Evolutionary conservation across 768 basidiomycete genomes (phyloP).

Genomic region (Mycena rosella): DNA sequence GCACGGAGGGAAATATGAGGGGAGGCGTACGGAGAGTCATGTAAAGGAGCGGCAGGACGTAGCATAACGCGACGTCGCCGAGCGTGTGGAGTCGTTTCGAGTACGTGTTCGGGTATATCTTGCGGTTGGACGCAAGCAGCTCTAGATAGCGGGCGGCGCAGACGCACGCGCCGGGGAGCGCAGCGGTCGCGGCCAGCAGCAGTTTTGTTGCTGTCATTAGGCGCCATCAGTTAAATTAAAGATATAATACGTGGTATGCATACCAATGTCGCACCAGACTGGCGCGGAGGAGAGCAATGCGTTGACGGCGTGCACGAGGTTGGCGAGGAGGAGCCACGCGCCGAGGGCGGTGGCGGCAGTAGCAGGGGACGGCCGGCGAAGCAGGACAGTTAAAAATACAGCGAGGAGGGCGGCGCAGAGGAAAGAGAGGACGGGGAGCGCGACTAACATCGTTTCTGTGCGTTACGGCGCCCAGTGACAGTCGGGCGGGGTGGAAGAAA

Average conservation of each 20-base stretch:
- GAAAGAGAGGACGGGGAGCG: constrained; percentile 23
- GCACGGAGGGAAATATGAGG: background rate
- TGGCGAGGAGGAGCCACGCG: constrained; percentile 21
- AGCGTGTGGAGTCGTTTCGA: constrained; percentile 30
- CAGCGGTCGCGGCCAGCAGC: constrained; percentile 6
- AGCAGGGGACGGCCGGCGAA: constrained; percentile 13
- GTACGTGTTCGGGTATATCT: constrained; percentile 32
- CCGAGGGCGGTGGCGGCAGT: constrained; percentile 8
- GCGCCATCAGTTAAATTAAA: no score
- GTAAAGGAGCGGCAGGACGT: constrained; percentile 29
- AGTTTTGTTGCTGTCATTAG: constrained; percentile 30
- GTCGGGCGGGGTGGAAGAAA: background rate
- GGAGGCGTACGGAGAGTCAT: constrained; percentile 24
- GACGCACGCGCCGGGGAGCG: constrained; percentile 31
- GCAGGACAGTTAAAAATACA: constrained; percentile 26
- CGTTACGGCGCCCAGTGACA: constrained; percentile 3
- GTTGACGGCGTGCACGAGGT: constrained; percentile 28
- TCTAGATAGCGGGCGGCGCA: constrained; percentile 24
- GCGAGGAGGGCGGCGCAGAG: constrained; percentile 24
- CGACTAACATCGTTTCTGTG: constrained; percentile 5
- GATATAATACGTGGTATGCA: constrained; percentile 6
- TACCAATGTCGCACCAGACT: constrained; percentile 33
- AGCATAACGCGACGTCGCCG: constrained; percentile 24
- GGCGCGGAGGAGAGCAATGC: constrained; percentile 20
- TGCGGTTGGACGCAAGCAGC: constrained; percentile 26